A percentile compares a stretch with the other conserved stretches of the same genome.
These are phyloP conservation scores for Limtongia smithiae DNA, from an alignment of 805 yeast genomes.

Conservation along the genomic window DNA sequence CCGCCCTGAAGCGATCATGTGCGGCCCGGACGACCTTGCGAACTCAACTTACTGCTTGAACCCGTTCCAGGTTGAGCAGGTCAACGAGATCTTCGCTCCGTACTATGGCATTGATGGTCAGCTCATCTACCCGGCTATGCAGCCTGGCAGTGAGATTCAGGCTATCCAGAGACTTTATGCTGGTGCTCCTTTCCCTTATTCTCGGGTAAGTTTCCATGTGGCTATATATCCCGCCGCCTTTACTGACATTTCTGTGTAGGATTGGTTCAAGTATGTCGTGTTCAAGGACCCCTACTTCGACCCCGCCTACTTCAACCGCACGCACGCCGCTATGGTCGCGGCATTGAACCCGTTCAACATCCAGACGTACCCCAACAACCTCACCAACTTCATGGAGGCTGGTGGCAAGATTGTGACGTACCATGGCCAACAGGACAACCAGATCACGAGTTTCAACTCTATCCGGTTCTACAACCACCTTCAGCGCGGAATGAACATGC, in stretches of 20 bases:
- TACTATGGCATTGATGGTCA: slow-evolving; percentile 2
- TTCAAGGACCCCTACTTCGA: slow-evolving; percentile 4
- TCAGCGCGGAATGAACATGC: slow-evolving; percentile 6
- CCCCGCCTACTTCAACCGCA: slow-evolving; percentile 4
- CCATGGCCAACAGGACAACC: slow-evolving; percentile 12
- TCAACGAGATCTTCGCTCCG: slow-evolving; percentile 2
- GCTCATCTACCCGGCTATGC: slow-evolving; percentile 2
- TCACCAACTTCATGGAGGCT: slow-evolving; percentile 2
- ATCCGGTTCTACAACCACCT: slow-evolving; percentile 5
- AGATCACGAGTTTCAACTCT: slow-evolving; percentile 5
- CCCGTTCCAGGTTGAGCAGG: neutral
- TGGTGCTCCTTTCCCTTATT: slow-evolving; percentile 5
- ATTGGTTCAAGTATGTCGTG: slow-evolving; percentile 5
- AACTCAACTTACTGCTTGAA: neutral
- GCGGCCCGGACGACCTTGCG: neutral
- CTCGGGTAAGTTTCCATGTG: slow-evolving; percentile 4
- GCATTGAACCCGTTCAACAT: slow-evolving; percentile 7
- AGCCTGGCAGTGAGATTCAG: slow-evolving; percentile 1
- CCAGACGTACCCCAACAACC: slow-evolving; percentile 1
- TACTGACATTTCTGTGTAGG: neutral
- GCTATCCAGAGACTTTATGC: slow-evolving; percentile 6
- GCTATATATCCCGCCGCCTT: neutral
- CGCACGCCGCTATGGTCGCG: slow-evolving; percentile 6
- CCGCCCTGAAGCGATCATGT: slow-evolving; percentile 2
- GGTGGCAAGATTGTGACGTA: slow-evolving; percentile 8